Base-by-base conservation (phyloP, 495 filamentous ascomycete species). In the Cenococcum geophilum region DNA sequence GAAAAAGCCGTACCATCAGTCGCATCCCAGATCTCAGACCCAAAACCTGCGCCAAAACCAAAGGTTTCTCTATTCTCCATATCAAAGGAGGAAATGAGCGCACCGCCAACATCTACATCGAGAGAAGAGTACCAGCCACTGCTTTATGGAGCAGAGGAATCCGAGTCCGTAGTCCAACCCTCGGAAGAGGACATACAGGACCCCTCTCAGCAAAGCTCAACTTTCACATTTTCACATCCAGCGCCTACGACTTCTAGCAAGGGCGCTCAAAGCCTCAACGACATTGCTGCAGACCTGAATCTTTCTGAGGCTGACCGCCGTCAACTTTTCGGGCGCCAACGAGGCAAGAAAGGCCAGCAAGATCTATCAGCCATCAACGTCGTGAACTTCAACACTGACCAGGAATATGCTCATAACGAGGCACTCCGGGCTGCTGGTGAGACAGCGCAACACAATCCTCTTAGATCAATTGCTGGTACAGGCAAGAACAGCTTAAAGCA, bases 401-500 rank as follows among this genome's bases (percentile, higher is more conserved):
- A 74, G 55, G 91, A 97, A 73, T 97, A 97, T 75, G 82, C 78
- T 16, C 80, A 85, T 58, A 97, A 97, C 73, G 86, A 92, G 73
- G 76, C 76, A 52, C 73, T 93, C 35, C 84, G 91, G 2, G 82
- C 85, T 14, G 72, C 81, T 12, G 87, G 85, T 57, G 84, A 86
- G 64, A 75, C 79, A 50, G 77, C 80, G 21, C 83, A 83, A 59
- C 89, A 92, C 69, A 91, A 92, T 62, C 88, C 91, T 1, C 86
- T 97, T 22, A 83, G 88, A 60, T 76, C 87, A 5, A 89, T 97
- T 69, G 85, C 86, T n/a, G 66, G 66, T 12, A 84, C 89, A 0
- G 91, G 89, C 52, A 95, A 96, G 75, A 89, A 95, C 72, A 89
- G 82, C 52, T 77, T 97, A 70, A 85, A 87, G 67, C 90, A 95